Percentiles rank a stretch among this genome's conserved stretches.
These are phyloP conservation scores for Paratinospora sagittata DNA, from an alignment of 164 flowering plant genomes.

Conservation along the genomic window DNA sequence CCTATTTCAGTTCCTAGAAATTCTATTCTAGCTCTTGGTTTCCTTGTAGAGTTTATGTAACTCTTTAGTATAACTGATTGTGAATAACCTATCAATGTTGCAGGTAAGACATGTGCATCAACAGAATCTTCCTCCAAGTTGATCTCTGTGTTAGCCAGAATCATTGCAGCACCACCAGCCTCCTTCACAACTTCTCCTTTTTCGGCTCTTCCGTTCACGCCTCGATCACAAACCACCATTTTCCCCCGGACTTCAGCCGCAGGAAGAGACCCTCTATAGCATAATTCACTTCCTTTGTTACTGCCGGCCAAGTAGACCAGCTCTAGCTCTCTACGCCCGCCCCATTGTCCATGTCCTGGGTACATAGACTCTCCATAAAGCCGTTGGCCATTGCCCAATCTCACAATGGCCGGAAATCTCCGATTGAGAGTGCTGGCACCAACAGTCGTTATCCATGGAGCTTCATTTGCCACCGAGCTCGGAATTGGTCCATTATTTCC, in stretches of 20 bases:
- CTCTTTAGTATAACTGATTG: slow-evolving; percentile 52
- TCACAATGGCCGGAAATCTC: slow-evolving; percentile 72
- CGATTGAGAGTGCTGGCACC: slow-evolving; percentile 96
- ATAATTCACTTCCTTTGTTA: slow-evolving; percentile 47
- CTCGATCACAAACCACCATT: slow-evolving; percentile 88
- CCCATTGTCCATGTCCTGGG: slow-evolving; percentile 42
- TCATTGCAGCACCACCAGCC: slow-evolving; percentile 87
- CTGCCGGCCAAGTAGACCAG: slow-evolving; percentile 50
- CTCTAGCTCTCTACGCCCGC: slow-evolving; percentile 42
- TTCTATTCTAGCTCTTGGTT: slow-evolving; percentile 56
- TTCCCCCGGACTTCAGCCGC: slow-evolving; percentile 57
- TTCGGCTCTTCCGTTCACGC: slow-evolving; percentile 63
- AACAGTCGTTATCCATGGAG: slow-evolving; percentile 89
- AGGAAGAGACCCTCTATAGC: slow-evolving; percentile 69
- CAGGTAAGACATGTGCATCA: slow-evolving; percentile 87
- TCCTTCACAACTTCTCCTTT: slow-evolving; percentile 76
- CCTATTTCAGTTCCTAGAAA: slow-evolving; percentile 73
- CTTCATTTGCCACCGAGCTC: slow-evolving; percentile 80
- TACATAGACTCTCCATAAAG: slow-evolving; percentile 85
- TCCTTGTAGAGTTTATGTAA: slow-evolving; percentile 60
- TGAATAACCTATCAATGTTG: slow-evolving; percentile 55
- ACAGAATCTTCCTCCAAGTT: slow-evolving; percentile 70
- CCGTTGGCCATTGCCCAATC: slow-evolving; percentile 43
- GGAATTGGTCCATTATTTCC: slow-evolving; percentile 82
- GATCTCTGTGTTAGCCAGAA: slow-evolving; percentile 61